phyloP scores from a whole-genome alignment of 169 alveolate genomes.

The Blepharisma undulans region DNA sequence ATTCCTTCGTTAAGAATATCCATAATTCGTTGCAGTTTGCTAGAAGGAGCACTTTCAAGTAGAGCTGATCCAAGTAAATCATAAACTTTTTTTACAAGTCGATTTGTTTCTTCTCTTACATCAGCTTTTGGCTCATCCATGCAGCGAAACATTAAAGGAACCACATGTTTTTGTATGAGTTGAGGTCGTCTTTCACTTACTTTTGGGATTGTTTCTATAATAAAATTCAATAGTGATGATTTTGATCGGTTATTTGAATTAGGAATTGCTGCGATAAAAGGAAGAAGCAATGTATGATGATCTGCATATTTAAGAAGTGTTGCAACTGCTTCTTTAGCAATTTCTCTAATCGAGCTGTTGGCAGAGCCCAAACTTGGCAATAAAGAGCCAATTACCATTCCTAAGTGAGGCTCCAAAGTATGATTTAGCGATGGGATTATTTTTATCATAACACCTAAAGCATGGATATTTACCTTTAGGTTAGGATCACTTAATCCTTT shows the following conservation, averaged over 20 bases:
- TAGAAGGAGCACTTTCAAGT: constrained; percentile 30
- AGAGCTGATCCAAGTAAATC: background rate
- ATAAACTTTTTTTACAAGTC: background rate
- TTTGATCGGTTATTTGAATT: background rate
- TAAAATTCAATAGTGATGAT: background rate
- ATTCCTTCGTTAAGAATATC: constrained; percentile 30
- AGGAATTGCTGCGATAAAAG: constrained; percentile 9
- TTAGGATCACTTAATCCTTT: constrained; percentile 16
- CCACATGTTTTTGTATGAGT: background rate
- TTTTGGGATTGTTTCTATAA: background rate
- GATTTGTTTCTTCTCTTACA: background rate
- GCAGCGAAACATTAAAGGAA: background rate
- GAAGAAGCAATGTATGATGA: background rate
- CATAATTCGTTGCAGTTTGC: background rate
- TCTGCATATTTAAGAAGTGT: background rate
- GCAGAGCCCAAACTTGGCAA: constrained; percentile 17
- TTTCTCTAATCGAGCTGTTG: constrained; percentile 27
- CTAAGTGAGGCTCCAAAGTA: constrained; percentile 14
- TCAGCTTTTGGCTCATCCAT: constrained; percentile 1
- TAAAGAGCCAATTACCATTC: background rate
- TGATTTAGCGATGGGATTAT: background rate
- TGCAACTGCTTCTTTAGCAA: background rate
- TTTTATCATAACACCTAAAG: background rate
- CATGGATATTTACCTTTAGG: constrained; percentile 22
- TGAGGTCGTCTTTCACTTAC: constrained; percentile 20